Conservation (phyloP, 164 flowering plant genomes). For the Piper longum region DNA sequence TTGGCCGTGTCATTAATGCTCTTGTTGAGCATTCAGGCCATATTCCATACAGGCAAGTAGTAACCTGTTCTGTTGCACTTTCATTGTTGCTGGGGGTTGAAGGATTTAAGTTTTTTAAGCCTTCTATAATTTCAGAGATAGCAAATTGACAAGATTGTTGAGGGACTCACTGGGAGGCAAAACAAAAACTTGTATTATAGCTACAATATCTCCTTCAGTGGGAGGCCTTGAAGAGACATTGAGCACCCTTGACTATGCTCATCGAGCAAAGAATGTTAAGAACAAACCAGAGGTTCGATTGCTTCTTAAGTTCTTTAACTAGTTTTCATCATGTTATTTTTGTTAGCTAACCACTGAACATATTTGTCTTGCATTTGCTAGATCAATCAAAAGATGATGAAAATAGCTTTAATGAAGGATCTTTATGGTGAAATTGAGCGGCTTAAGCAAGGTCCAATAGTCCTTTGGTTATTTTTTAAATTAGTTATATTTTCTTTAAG, state of each 20-base stretch:
- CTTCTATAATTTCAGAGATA: slow-evolving; percentile 34
- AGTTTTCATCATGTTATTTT: neutral
- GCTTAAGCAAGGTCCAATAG: slow-evolving; percentile 72
- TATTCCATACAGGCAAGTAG: slow-evolving; percentile 59
- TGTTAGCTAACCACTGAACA: neutral
- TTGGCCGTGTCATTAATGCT: slow-evolving; percentile 78
- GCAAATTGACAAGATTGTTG: slow-evolving; percentile 67
- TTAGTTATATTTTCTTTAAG: neutral
- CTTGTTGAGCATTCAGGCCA: slow-evolving; percentile 81
- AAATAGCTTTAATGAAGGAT: slow-evolving; percentile 94
- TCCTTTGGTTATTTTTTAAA: neutral
- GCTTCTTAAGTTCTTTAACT: too few relatives aligned
- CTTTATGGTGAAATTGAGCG: slow-evolving; percentile 84
- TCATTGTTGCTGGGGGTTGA: neutral
- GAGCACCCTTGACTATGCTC: slow-evolving; percentile 93
- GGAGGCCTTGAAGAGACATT: slow-evolving; percentile 82
- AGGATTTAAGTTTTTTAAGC: neutral
- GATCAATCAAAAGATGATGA: slow-evolving; percentile 99
- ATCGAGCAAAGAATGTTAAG: slow-evolving; percentile 93
- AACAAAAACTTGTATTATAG: slow-evolving; percentile 84
- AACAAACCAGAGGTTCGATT: slow-evolving; percentile 84
- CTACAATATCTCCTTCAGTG: slow-evolving; percentile 68
- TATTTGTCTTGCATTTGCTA: slow-evolving; percentile 15
- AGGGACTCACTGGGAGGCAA: slow-evolving; percentile 86
- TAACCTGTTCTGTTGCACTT: neutral